Conservation (phyloP, 257 asterid genomes). For the Lantana camara region DNA sequence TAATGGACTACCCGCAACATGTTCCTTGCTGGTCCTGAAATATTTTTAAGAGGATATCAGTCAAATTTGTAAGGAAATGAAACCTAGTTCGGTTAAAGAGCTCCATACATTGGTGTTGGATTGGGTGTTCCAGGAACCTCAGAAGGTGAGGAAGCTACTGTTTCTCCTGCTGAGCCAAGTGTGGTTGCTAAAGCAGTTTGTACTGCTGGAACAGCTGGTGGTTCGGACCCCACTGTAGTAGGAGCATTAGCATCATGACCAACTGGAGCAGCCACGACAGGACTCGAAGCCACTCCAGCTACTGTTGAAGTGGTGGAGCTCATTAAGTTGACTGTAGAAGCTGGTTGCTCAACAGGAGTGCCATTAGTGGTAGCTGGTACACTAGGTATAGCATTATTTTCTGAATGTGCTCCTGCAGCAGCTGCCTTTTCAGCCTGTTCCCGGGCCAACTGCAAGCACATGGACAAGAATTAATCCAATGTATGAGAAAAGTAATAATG, state of each 20-base stretch:
- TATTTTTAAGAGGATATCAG: conserved; percentile 26
- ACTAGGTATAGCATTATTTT: conserved; percentile 40
- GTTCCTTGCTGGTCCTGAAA: conserved; percentile 50
- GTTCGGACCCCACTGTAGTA: conserved; percentile 49
- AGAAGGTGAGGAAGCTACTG: conserved; percentile 51
- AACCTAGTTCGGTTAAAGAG: conserved; percentile 13
- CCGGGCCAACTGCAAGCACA: conserved; percentile 79
- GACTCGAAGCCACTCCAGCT: conserved; percentile 53
- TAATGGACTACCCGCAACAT: conserved; percentile 43
- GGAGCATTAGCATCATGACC: conserved; percentile 56
- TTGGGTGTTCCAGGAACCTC: conserved; percentile 44
- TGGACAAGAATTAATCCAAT: conserved; percentile 35
- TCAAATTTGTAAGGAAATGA: not conserved
- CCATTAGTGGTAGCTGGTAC: conserved; percentile 43
- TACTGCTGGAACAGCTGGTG: conserved; percentile 47
- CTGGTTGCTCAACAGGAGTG: conserved; percentile 50
- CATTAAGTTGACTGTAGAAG: conserved; percentile 45
- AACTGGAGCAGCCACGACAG: conserved; percentile 54
- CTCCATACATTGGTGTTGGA: conserved; percentile 41
- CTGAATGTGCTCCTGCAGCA: conserved; percentile 51
- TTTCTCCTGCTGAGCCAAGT: conserved; percentile 45
- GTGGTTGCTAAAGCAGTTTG: conserved; percentile 44
- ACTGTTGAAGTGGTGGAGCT: conserved; percentile 47
- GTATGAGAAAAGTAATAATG: conserved; percentile 16
- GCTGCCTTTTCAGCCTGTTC: conserved; percentile 80